phyloP scores from a whole-genome alignment of 169 alveolate genomes.

The Besnoitia besnoiti region DNA sequence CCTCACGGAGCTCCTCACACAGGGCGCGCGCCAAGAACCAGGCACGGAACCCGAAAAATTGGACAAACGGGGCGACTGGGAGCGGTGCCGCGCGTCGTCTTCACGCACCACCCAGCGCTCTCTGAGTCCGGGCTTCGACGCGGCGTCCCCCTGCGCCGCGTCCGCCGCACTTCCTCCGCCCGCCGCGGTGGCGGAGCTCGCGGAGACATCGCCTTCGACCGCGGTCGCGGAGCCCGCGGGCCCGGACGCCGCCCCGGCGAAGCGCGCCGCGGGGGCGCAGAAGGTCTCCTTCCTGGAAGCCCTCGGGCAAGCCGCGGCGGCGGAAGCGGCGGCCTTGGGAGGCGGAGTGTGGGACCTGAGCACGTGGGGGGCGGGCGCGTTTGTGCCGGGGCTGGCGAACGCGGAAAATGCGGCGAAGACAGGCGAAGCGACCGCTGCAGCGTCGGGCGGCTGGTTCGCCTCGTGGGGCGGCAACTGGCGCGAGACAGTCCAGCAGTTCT shows the following conservation, averaged over 20 bases:
- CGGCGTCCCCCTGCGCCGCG: neutral
- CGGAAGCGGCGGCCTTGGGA: slow-evolving; percentile 10
- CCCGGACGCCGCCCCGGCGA: neutral
- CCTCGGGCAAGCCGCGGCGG: neutral
- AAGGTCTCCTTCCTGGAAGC: neutral
- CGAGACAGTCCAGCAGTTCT: neutral
- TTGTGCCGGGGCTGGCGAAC: neutral
- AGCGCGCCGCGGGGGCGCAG: neutral
- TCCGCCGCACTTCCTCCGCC: neutral
- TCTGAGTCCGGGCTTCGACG: neutral
- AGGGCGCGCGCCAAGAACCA: no score
- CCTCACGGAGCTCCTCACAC: no score
- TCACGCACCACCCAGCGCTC: neutral
- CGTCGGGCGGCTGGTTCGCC: neutral
- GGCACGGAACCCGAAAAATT: no score
- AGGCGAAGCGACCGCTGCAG: neutral
- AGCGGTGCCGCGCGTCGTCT: neutral
- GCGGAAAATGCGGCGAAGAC: neutral
- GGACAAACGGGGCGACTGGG: neutral
- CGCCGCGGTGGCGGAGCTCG: neutral
- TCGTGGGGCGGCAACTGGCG: neutral
- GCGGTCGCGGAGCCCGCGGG: neutral
- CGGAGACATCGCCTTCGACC: no score
- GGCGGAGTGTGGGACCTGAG: slow-evolving; percentile 18
- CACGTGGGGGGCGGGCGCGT: slow-evolving; percentile 3